Conservation (phyloP, 805 yeast genomes). For the Cephaloascus fragrans region DNA sequence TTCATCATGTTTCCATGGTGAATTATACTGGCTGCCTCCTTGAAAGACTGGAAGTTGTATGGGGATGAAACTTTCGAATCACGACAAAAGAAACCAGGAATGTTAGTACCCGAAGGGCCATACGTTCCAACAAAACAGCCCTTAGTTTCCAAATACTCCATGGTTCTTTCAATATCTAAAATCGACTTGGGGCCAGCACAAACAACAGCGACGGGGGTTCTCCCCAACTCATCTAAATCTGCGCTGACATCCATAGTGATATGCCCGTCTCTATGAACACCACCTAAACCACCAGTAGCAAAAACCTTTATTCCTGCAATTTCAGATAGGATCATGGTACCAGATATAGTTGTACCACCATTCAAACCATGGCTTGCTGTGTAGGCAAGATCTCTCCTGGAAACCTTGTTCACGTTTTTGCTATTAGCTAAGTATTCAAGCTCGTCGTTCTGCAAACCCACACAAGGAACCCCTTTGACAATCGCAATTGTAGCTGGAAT, state of each 20-base stretch:
- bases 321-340: conserved; percentile 75
- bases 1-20: conserved; percentile 34
- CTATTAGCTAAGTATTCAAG: conserved; percentile 39
- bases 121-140: conserved; percentile 78
- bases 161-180: conserved; percentile 67
- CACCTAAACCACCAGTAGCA: conserved; percentile 92
- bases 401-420: conserved; percentile 44
- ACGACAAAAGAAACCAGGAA: conserved; percentile 79
- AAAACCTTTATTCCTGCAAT: conserved; percentile 73
- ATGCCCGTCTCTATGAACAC: conserved; percentile 77
- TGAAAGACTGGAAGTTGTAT: conserved; percentile 41
- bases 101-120: conserved; percentile 38
- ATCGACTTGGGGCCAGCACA: conserved; percentile 90
- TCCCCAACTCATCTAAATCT: conserved; percentile 74
- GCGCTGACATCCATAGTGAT: conserved; percentile 75
- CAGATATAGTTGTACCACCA: conserved; percentile 89
- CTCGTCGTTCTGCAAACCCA: conserved; percentile 48
- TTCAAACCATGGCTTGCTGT: conserved; percentile 51
- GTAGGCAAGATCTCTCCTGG: conserved; percentile 71
- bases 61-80: conserved; percentile 72
- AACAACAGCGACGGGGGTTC: conserved; percentile 82
- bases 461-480: conserved; percentile 57
- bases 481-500: conserved; percentile 84
- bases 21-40: conserved; percentile 56
- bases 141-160: conserved; percentile 84